Percentiles rank a stretch among this genome's conserved stretches.
Conservation (phyloP, 2,329 filamentous ascomycete genomes). For the Penicillium sp. region DNA sequence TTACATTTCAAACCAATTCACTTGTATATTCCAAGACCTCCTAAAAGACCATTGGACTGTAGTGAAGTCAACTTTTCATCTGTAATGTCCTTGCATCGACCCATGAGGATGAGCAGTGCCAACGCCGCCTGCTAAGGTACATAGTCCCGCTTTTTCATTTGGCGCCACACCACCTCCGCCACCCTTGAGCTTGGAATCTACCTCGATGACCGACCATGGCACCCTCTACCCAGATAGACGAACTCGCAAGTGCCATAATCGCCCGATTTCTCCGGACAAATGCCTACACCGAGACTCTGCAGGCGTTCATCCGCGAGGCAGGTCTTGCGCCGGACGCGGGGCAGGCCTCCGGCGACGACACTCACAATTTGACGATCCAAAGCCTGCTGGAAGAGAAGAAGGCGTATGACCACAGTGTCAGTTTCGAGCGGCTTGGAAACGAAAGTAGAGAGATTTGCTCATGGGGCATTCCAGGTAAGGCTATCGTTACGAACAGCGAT, state of each 20-base stretch:
- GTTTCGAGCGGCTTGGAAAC: slow-evolving; percentile 58
- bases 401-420: slow-evolving; percentile 56
- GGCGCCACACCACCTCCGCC: slow-evolving; percentile 1
- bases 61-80: not conserved
- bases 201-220: slow-evolving; percentile 15
- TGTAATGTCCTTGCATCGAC: not conserved
- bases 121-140: not conserved
- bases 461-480: slow-evolving; percentile 53
- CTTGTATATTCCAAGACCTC: not conserved
- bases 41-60: not conserved
- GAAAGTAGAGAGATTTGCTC: slow-evolving; percentile 42
- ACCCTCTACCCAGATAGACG: slow-evolving; percentile 19
- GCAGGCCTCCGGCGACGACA: slow-evolving; percentile 29
- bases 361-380: slow-evolving; percentile 58
- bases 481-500: not conserved
- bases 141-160: not conserved
- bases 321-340: slow-evolving; percentile 56
- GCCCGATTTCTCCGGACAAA: slow-evolving; percentile 48
- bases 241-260: slow-evolving; percentile 40
- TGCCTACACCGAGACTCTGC: slow-evolving; percentile 54
- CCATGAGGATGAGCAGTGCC: not conserved
- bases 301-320: slow-evolving; percentile 61
- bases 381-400: slow-evolving; percentile 63
- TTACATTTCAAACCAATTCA: not conserved
- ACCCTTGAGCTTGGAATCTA: not conserved